phyloP scores from a whole-genome alignment of 768 basidiomycete genomes.

The Lactifluus pinguis region DNA sequence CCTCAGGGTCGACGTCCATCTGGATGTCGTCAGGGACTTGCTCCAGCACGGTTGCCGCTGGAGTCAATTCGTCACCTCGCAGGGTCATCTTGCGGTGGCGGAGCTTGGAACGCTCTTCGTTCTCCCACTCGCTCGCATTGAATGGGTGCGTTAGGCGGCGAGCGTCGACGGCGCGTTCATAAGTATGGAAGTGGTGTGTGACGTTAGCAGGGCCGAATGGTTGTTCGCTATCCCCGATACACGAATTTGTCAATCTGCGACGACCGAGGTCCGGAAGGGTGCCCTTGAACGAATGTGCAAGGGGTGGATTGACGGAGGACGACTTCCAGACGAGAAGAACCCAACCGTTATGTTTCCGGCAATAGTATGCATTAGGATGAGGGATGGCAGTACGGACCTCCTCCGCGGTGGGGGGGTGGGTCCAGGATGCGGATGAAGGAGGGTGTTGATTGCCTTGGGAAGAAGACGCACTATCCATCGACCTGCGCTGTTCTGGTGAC shows the following conservation, averaged over 20 bases:
- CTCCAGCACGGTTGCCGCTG: conserved; percentile 2
- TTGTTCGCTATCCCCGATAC: conserved; percentile 43
- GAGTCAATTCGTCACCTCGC: conserved; percentile 9
- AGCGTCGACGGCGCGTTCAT: conserved; percentile 62
- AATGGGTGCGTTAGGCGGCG: conserved; percentile 54
- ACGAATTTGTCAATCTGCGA: conserved; percentile 43
- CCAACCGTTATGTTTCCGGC: conserved; percentile 77
- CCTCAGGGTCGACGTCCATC: conserved; percentile 26
- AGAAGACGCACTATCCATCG: conserved; percentile 2
- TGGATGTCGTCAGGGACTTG: conserved; percentile 22
- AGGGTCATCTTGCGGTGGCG: conserved; percentile 43
- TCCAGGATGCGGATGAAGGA: conserved; percentile 21
- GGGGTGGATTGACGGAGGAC: conserved; percentile 50
- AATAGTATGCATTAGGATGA: conserved; percentile 78
- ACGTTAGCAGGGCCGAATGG: conserved; percentile 41
- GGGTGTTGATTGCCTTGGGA: conserved; percentile 15
- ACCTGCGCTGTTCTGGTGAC: conserved; percentile 1
- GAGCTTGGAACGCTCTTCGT: conserved; percentile 40
- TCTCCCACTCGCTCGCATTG: conserved; percentile 50
- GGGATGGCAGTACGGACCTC: conserved; percentile 65
- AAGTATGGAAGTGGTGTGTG: conserved; percentile 79
- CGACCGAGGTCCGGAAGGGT: conserved; percentile 45
- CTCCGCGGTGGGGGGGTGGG: conserved; percentile 41
- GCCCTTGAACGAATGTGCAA: conserved; percentile 44
- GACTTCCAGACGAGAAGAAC: conserved; percentile 64